These are phyloP conservation scores for Chlorella sp. DNA, from an alignment of 139 green algal genomes.

Conservation along the genomic window DNA sequence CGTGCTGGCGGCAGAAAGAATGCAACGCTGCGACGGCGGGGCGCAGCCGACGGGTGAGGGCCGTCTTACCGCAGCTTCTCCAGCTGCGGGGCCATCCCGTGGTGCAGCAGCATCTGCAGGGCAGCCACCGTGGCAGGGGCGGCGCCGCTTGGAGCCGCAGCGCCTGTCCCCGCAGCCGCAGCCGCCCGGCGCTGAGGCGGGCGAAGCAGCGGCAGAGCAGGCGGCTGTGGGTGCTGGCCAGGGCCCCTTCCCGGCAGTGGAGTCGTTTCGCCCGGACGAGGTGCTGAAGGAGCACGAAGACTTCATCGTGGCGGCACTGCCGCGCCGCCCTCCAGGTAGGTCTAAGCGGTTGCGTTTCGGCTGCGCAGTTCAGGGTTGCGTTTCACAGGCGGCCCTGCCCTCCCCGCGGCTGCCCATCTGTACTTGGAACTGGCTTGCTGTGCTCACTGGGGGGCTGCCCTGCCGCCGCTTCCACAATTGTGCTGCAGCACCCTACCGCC, in stretches of 20 bases:
- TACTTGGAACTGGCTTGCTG: not conserved
- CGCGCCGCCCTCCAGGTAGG: no score
- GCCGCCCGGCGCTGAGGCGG: no score
- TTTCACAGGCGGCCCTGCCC: not conserved
- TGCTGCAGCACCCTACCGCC: slow-evolving; percentile 1
- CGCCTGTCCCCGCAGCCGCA: no score
- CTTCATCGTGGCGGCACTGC: no score
- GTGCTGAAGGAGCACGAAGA: no score
- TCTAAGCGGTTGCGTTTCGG: not conserved
- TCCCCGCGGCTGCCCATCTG: not conserved
- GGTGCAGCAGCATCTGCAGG: not conserved
- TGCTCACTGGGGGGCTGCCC: not conserved
- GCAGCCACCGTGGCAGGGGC: not conserved
- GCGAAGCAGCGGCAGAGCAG: no score
- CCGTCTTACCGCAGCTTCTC: not conserved
- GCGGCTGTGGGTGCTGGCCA: no score
- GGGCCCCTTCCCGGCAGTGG: no score
- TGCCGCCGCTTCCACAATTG: not conserved
- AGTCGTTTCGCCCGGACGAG: no score
- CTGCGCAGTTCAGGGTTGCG: not conserved
- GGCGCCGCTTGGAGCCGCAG: no score
- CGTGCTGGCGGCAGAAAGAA: not conserved
- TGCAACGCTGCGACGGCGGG: not conserved
- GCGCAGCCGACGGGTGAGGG: not conserved
- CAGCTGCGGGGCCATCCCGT: not conserved